Base-by-base conservation (phyloP, 176 grass and related monocot species). In the Echinochloa phyllopogon region DNA sequence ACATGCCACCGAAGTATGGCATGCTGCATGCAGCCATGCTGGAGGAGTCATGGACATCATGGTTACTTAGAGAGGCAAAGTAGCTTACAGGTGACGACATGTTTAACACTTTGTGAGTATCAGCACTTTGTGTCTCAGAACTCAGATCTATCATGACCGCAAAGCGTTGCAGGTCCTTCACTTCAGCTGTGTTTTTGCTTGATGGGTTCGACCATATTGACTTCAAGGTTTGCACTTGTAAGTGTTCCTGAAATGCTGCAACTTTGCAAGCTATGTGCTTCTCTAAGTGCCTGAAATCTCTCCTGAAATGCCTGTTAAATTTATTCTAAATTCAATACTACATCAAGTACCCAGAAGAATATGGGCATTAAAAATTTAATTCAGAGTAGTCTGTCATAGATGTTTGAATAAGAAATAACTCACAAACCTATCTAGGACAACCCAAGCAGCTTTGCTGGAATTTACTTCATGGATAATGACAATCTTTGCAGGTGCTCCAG, bases 241-340 rank as follows among this genome's bases (percentile, higher is more conserved):
- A 81, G 65, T 72, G 58, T 65, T 94, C 89, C 62, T 89, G 65
- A 82, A 94, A 75, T 64, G 36, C 70, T 42, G 92, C 92, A 65
- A 94, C 74, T 59, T 92, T 94, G 89, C 92, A 94, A 66, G 84
- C 74, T 72, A 94, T 65, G 64, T 94, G 87, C 39, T 94, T 94
- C 81, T 87, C 67, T 38, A 91, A 87, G 69, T 89, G 81, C 79
- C 82, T 91, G 60, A 92, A 78, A 82, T 94, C 89, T 73, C 74
- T 89, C 18, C 89, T 84, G 78, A 94, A 87, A 82, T 89, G 87
- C 81, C 92, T 94, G 65, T 60, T 82, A 69, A 43, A 21, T 36
- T 66, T 6, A 60, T 60, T 56, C 58, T 48, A 64, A 47, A 65
- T 86, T 60, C 18, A 68, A 69, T 68, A 65, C 13, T 14, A 20